These are phyloP conservation scores for Hymenoscyphus albidus DNA, from an alignment of 2,329 filamentous ascomycete species.

Conservation along the genomic window DNA sequence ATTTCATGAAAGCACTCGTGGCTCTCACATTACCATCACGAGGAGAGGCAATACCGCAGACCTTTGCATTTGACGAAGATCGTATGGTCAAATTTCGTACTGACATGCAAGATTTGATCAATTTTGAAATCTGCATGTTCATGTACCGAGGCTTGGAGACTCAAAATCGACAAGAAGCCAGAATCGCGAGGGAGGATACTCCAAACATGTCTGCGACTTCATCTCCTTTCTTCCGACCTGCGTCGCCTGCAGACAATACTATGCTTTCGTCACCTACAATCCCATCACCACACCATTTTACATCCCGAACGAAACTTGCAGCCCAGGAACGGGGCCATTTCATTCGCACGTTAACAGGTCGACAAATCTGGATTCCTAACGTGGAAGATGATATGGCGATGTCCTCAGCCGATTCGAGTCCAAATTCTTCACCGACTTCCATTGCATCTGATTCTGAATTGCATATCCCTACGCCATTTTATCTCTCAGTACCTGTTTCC, in stretches of 20 bases:
- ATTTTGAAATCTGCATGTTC: constrained; percentile 54
- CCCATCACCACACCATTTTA: constrained; percentile 30
- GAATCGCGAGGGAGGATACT: constrained; percentile 23
- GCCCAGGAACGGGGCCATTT: constrained; percentile 27
- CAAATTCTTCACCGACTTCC: constrained; percentile 32
- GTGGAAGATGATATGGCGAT: constrained; percentile 23
- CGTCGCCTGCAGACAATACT: constrained; percentile 27
- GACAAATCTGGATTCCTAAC: constrained; percentile 27
- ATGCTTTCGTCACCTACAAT: constrained; percentile 30
- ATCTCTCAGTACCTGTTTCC: constrained; percentile 23
- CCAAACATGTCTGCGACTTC: constrained; percentile 25
- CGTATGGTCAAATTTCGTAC: constrained; percentile 56
- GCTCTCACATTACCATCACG: constrained; percentile 53
- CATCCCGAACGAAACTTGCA: constrained; percentile 18
- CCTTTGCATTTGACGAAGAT: constrained; percentile 63
- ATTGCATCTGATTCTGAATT: constrained; percentile 29
- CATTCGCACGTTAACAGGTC: constrained; percentile 21
- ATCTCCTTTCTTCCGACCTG: constrained; percentile 25
- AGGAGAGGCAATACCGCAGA: constrained; percentile 49
- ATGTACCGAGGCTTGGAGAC: constrained; percentile 30
- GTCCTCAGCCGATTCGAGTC: constrained; percentile 30
- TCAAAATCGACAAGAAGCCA: constrained; percentile 19
- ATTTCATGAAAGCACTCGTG: constrained; percentile 57
- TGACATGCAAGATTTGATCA: constrained; percentile 59
- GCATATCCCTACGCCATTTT: constrained; percentile 28